A percentile compares a stretch with the other conserved stretches of the same genome.
These are phyloP conservation scores for Suillus plorans DNA, from an alignment of 768 basidiomycete species.

Conservation along the genomic window DNA sequence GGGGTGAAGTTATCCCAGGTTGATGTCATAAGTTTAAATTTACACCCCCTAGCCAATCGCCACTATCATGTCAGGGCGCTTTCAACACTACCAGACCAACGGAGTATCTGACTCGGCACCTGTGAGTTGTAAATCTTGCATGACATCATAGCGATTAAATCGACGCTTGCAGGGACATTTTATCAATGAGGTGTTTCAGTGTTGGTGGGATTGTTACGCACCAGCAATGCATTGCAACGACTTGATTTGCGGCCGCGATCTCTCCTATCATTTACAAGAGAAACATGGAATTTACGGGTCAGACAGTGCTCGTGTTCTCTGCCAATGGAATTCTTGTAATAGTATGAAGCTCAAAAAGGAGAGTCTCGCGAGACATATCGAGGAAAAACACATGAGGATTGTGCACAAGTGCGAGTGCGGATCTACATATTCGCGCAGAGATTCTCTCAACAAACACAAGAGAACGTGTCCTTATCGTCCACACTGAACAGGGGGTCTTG, in stretches of 20 bases:
- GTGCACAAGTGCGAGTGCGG: constrained; percentile 22
- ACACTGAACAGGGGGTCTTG: too few relatives aligned
- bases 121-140: background rate
- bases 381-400: constrained; percentile 23
- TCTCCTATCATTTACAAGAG: background rate
- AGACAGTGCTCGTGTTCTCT: fast-evolving
- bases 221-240: background rate
- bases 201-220: background rate
- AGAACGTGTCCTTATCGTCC: too few relatives aligned
- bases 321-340: background rate
- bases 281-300: background rate
- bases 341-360: background rate
- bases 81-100: too few relatives aligned
- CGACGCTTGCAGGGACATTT: background rate
- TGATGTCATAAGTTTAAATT: too few relatives aligned
- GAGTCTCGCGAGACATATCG: constrained; percentile 16
- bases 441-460: constrained; percentile 20
- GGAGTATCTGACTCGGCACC: background rate
- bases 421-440: constrained; percentile 17
- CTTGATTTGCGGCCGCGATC: background rate
- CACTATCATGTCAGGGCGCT: too few relatives aligned
- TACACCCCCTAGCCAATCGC: too few relatives aligned
- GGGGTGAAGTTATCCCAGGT: too few relatives aligned
- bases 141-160: background rate
- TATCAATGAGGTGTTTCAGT: background rate